Evolutionary conservation across 441 rosid genomes (phyloP).

Genomic region (Brassica balearica): DNA sequence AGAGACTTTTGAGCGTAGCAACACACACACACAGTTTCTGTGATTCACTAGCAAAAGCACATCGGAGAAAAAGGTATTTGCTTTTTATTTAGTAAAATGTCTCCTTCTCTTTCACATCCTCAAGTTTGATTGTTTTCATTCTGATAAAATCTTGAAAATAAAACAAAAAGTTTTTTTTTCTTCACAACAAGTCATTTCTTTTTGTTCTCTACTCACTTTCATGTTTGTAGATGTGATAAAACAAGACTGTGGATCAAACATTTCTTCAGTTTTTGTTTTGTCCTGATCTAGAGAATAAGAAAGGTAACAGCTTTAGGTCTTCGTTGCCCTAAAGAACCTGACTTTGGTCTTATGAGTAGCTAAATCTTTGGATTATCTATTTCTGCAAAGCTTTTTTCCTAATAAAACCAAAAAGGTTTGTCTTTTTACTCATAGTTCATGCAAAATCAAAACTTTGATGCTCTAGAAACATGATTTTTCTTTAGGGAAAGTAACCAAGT

Average conservation of each 20-base stretch:
- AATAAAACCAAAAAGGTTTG: neutral
- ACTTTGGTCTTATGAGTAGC: neutral
- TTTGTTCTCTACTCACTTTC: constrained; percentile 11
- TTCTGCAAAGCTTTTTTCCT: neutral
- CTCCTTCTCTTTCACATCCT: neutral
- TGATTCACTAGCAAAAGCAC: neutral
- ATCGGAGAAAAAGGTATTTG: neutral
- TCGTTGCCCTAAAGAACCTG: constrained; percentile 16
- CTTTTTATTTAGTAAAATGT: neutral
- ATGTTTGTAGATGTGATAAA: neutral
- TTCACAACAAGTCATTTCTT: neutral
- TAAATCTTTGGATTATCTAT: neutral
- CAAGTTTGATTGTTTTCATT: neutral
- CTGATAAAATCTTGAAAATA: neutral
- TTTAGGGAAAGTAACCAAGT: neutral
- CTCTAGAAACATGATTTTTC: neutral
- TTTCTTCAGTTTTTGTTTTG: neutral
- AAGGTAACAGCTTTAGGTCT: neutral
- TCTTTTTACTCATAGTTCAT: neutral
- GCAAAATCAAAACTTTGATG: neutral
- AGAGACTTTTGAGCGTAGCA: neutral
- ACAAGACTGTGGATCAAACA: neutral
- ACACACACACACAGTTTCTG: neutral
- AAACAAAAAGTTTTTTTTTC: neutral
- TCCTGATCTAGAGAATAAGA: neutral